Evolutionary conservation across 108 stramenopile species (phyloP).

Genomic region (Cyclostephanos invisitatus): DNA sequence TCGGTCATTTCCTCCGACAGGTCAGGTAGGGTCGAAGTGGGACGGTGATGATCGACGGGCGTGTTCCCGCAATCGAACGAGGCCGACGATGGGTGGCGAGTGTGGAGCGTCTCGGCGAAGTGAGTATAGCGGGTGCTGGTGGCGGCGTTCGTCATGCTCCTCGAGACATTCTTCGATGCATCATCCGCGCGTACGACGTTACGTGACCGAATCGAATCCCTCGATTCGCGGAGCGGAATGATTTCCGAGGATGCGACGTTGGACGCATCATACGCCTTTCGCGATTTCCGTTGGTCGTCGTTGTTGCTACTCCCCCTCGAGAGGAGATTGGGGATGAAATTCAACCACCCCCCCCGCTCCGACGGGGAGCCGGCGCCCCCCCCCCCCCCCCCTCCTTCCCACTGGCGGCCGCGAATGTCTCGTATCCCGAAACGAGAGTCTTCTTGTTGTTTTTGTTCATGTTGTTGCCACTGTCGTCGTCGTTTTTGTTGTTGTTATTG

Average conservation of each 20-base stretch:
- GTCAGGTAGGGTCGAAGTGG: background rate
- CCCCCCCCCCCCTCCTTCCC: slow-evolving; percentile 5
- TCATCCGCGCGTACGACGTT: background rate
- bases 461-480: background rate
- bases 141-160: no score
- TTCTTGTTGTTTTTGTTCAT: slow-evolving; percentile 8
- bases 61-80: background rate
- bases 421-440: slow-evolving; percentile 32
- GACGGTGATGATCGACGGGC: background rate
- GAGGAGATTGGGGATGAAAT: slow-evolving; percentile 30
- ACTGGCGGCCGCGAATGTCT: slow-evolving; percentile 35
- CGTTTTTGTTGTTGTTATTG: background rate
- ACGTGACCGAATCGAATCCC: background rate
- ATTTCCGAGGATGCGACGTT: background rate
- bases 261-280: background rate
- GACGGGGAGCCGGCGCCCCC: slow-evolving; percentile 22
- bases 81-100: slow-evolving; percentile 1
- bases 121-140: slow-evolving; percentile 7
- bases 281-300: background rate
- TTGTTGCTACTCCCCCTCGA: background rate
- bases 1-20: background rate
- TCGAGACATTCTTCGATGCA: background rate
- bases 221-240: slow-evolving; percentile 7
- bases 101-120: background rate
- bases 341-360: slow-evolving; percentile 28